These are phyloP conservation scores for Exophiala phaeomuriformis DNA, from an alignment of 2,329 filamentous ascomycete species.

Conservation along the genomic window DNA sequence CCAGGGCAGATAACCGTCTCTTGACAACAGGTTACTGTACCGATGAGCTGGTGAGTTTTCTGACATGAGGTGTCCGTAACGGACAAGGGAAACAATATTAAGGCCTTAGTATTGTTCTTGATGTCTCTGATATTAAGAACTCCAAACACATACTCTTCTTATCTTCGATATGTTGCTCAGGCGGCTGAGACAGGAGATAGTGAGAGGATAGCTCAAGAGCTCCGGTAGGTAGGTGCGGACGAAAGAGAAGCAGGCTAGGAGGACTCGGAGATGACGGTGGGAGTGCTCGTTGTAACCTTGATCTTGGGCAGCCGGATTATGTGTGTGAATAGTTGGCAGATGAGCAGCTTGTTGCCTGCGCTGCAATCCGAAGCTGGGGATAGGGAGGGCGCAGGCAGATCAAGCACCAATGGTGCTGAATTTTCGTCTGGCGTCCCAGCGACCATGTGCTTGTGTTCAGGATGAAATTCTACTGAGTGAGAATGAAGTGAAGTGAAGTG, in stretches of 20 bases:
- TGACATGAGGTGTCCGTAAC: background rate
- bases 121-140: conserved; percentile 12
- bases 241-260: no score
- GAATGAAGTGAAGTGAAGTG: background rate
- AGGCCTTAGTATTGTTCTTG: conserved; percentile 20
- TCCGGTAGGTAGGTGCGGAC: no score
- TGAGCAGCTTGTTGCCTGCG: no score
- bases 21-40: no score
- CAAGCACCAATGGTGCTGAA: background rate
- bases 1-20: no score
- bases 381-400: background rate
- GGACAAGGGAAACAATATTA: conserved; percentile 15
- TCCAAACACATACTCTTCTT: background rate
- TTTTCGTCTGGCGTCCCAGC: background rate
- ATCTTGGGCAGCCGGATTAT: no score
- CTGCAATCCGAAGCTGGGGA: background rate
- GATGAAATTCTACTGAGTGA: background rate
- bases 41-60: background rate
- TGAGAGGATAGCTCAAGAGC: no score
- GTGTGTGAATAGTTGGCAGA: no score
- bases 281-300: no score
- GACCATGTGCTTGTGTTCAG: background rate
- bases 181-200: background rate
- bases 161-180: no score
- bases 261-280: no score